Percentiles rank a stretch among this genome's conserved stretches.
Conservation (phyloP, 2,329 filamentous ascomycete genomes). For the Colletotrichum orbiculare region DNA sequence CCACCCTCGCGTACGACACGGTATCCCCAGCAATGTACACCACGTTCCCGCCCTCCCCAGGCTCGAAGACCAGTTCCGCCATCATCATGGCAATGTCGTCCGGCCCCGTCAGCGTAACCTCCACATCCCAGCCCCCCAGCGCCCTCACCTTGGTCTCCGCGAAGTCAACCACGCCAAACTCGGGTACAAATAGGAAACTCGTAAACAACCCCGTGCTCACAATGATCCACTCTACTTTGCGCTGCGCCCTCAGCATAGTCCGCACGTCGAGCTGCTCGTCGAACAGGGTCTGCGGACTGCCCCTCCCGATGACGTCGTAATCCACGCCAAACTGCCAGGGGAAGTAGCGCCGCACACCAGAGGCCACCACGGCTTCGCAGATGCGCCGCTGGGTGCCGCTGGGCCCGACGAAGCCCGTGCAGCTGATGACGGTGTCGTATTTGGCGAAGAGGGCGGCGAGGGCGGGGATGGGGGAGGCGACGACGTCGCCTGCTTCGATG, state of each 20-base stretch:
- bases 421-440: conserved; percentile 68
- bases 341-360: conserved; percentile 63
- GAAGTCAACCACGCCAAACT: conserved; percentile 72
- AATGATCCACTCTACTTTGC: conserved; percentile 67
- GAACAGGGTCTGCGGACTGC: conserved; percentile 72
- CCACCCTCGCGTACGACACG: conserved; percentile 65
- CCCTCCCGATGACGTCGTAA: conserved; percentile 72
- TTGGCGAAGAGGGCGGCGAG: conserved; percentile 55
- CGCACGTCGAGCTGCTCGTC: conserved; percentile 74
- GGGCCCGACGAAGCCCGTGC: conserved; percentile 69
- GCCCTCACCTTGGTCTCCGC: conserved; percentile 56
- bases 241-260: conserved; percentile 59
- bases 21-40: conserved; percentile 73
- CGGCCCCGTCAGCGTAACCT: conserved; percentile 71
- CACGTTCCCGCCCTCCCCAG: conserved; percentile 51
- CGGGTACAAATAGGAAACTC: conserved; percentile 73
- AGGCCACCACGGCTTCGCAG: conserved; percentile 63
- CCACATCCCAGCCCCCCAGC: conserved; percentile 70
- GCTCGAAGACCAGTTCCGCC: conserved; percentile 64
- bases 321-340: conserved; percentile 82
- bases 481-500: conserved; percentile 58
- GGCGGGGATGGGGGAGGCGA: conserved; percentile 46
- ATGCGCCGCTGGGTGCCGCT: conserved; percentile 69
- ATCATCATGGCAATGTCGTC: conserved; percentile 72
- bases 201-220: conserved; percentile 78